Evolutionary conservation across 371 early-diverging fungal genomes (phyloP), one percentile per base, ranked within the genome.

Genomic region (Circinella umbellata): DNA sequence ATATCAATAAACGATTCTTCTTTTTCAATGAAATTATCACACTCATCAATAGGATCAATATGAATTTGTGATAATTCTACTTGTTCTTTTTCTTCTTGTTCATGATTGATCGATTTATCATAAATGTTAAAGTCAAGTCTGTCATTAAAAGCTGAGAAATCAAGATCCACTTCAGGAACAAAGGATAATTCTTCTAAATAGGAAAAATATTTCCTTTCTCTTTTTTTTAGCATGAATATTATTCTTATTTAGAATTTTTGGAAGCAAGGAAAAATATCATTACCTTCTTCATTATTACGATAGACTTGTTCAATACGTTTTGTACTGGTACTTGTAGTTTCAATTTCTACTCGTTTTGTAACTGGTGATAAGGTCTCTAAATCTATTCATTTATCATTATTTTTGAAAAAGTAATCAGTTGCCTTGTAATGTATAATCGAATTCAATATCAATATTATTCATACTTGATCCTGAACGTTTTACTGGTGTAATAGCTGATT

Each of bases 391-490:
- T 13, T 18, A 27, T 34, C n/a, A n/a, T n/a, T n/a, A n/a, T n/a
- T n/a, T 11, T 34, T 27, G 27, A 27, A 27, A 1, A 27, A 27
- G 27, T 27, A 27, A 27, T 27, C 27, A 27, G 1, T 27, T 57
- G 13, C 1, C 7, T 18, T n/a, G 35, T 17, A 27, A 34, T 18
- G 10, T 34, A 10, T 27, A 34, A 27, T 27, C 2, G 27, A 57
- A n/a, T 57, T 7, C 27, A 51, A 14, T 51, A 51, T 27, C 0
- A 17, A 3, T 5, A 34, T 10, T 53, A 34, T 11, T 17, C 57
- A 18, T 57, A 57, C 57, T 34, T 57, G 57, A 57, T 20, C 57
- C 34, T 34, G 57, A 7, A 27, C 57, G 57, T 34, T 57, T 57
- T 8, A 57, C 34, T 34, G 57, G 57, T 57, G n/a, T 34, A 57